These are phyloP conservation scores for Calonectria montana DNA, from an alignment of 2,329 filamentous ascomycete species.

Conservation along the genomic window DNA sequence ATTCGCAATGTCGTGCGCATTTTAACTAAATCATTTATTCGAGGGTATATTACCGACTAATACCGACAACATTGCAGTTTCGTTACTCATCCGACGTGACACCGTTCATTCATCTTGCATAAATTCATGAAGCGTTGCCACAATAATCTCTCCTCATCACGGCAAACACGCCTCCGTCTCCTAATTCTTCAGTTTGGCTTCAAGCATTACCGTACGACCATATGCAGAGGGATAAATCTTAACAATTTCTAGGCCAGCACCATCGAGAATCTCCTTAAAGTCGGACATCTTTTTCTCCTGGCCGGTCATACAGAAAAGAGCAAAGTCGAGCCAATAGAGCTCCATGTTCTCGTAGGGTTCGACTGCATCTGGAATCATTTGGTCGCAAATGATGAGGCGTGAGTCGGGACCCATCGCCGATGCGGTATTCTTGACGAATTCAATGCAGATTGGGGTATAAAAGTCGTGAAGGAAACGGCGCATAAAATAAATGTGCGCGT, in stretches of 20 bases:
- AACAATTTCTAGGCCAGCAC: constrained; percentile 46
- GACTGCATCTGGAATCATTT: constrained; percentile 47
- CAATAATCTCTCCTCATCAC: neutral
- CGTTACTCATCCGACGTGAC: neutral
- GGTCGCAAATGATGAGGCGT: constrained; percentile 49
- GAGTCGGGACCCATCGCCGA: constrained; percentile 47
- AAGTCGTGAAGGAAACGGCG: constrained; percentile 48
- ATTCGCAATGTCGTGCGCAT: too few relatives aligned
- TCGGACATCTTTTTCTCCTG: constrained; percentile 47
- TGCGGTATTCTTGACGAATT: constrained; percentile 45
- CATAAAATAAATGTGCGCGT: constrained; percentile 49
- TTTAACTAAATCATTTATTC: too few relatives aligned
- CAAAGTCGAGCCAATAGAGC: constrained; percentile 48
- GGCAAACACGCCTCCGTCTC: neutral
- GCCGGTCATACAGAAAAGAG: constrained; percentile 44
- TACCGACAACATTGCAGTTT: neutral
- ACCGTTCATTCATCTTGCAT: neutral
- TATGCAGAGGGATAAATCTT: constrained; percentile 46
- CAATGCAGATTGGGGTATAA: constrained; percentile 44
- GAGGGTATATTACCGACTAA: too few relatives aligned
- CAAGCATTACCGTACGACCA: constrained; percentile 47
- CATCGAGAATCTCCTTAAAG: constrained; percentile 46
- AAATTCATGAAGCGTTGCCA: neutral
- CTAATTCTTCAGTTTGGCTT: constrained; percentile 40
- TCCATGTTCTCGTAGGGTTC: constrained; percentile 39